Percentiles rank a stretch among this genome's conserved stretches.
These are phyloP conservation scores for Wickerhamomyces chambardii DNA, from an alignment of 805 yeast genomes.

Conservation along the genomic window DNA sequence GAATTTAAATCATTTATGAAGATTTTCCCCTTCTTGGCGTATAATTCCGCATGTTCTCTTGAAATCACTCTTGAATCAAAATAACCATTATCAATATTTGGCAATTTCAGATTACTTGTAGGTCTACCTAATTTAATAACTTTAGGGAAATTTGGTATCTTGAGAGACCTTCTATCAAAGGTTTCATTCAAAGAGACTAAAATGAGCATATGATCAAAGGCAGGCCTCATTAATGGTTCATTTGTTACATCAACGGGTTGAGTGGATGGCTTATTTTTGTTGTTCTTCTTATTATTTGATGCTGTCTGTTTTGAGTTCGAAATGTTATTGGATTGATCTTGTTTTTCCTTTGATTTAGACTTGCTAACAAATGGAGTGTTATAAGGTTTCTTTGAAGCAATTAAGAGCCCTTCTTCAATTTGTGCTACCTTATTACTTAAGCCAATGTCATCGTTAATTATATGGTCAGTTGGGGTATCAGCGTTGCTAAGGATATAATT, in stretches of 20 bases:
- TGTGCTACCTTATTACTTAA: too few species aligned
- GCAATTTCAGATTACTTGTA: constrained; percentile 45
- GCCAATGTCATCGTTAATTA: too few species aligned
- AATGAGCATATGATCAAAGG: constrained; percentile 42
- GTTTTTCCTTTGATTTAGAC: too few species aligned
- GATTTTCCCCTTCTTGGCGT: constrained; percentile 65
- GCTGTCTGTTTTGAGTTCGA: too few species aligned
- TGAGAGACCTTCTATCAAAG: constrained; percentile 69
- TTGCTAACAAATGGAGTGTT: too few species aligned
- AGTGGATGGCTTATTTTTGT: neutral
- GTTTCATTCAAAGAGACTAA: constrained; percentile 73
- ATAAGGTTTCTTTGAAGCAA: too few species aligned
- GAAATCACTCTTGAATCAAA: constrained; percentile 92
- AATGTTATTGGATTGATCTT: too few species aligned
- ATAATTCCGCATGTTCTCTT: constrained; percentile 89
- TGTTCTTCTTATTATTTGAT: too few species aligned
- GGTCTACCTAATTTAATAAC: constrained; percentile 88
- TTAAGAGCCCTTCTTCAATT: too few species aligned
- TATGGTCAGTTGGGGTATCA: too few species aligned
- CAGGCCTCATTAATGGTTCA: neutral
- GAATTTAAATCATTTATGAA: constrained; percentile 82
- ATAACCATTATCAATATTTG: constrained; percentile 72
- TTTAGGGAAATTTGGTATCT: constrained; percentile 76
- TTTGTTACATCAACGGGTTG: neutral
- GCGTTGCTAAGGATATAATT: too few species aligned